These are phyloP conservation scores for Sphagnum magellanicum DNA, from an alignment of 228 moss, liverwort and hornwort genomes.

Conservation along the genomic window DNA sequence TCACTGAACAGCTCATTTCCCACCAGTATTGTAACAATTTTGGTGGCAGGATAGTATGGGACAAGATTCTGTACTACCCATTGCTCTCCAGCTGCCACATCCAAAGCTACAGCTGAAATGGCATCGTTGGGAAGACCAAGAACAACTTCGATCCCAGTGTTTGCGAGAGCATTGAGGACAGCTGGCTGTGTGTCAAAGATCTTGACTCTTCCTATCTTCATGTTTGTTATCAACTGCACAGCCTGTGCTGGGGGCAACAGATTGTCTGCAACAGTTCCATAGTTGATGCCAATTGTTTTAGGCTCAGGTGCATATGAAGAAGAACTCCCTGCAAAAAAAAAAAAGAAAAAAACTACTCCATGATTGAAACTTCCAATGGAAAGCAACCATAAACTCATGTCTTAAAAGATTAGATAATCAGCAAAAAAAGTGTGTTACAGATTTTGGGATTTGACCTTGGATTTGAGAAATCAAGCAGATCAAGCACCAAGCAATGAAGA, in stretches of 20 bases:
- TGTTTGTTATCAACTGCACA: conserved; percentile 16
- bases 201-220: conserved; percentile 35
- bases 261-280: conserved; percentile 35
- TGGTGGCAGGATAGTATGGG: conserved; percentile 43
- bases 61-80: conserved; percentile 39
- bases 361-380: no score
- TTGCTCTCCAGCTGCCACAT: conserved; percentile 19
- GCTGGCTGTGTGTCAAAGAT: conserved; percentile 46
- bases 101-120: conserved; percentile 11
- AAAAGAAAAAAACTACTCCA: no score
- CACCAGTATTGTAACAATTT: conserved; percentile 62
- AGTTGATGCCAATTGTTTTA: conserved; percentile 39
- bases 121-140: conserved; percentile 38
- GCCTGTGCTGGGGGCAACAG: conserved; percentile 21
- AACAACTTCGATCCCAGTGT: conserved; percentile 30
- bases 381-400: no score
- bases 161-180: conserved; percentile 36
- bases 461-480: no score
- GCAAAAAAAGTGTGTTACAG: no score
- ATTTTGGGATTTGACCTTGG: no score
- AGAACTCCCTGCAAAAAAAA: no score
- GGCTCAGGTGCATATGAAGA: conserved; percentile 10
- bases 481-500: no score
- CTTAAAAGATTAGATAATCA: no score
- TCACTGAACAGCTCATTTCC: conserved; percentile 70